phyloP scores from a whole-genome alignment of 1,284 basidiomycete species.

The Leccinum olivaceoglutinosum region DNA sequence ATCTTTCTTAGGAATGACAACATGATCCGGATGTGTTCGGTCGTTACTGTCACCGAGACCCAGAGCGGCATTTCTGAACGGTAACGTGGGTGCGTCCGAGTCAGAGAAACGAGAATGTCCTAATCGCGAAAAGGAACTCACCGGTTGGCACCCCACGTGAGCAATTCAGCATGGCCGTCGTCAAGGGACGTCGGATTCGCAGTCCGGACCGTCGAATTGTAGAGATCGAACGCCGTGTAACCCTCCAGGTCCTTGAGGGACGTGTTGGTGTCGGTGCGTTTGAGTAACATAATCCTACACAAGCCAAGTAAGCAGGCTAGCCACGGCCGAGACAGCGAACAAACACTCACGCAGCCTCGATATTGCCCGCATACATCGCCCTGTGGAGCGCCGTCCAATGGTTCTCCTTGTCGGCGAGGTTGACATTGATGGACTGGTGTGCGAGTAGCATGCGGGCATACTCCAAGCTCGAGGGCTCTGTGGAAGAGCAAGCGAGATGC shows the following conservation, averaged over 20 bases:
- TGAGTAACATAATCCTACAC: conserved; percentile 67
- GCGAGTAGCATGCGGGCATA: conserved; percentile 80
- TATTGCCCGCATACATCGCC: conserved; percentile 84
- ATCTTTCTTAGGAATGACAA: conserved; percentile 47
- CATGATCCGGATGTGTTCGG: conserved; percentile 75
- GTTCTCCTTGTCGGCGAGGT: conserved; percentile 78
- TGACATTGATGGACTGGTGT: conserved; percentile 77
- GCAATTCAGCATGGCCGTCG: conserved; percentile 54
- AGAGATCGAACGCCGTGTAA: conserved; percentile 90
- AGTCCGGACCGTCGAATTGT: conserved; percentile 82
- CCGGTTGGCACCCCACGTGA: conserved; percentile 91
- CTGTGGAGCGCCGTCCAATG: conserved; percentile 92
- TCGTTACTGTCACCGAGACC: conserved; percentile 83
- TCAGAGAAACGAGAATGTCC: neutral
- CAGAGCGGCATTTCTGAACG: conserved; percentile 72
- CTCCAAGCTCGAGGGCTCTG: conserved; percentile 61
- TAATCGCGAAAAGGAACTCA: conserved; percentile 24
- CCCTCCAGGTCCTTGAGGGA: conserved; percentile 85
- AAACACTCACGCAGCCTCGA: conserved; percentile 62
- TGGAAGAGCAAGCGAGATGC: conserved; percentile 72
- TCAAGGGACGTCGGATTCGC: conserved; percentile 52
- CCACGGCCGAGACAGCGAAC: neutral
- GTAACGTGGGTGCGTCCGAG: neutral
- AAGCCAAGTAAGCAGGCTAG: conserved; percentile 3
- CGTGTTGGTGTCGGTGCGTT: conserved; percentile 70